A percentile compares a stretch with the other conserved stretches of the same genome.
Evolutionary conservation across 345 rosid species (phyloP).

Genomic region (Lenwebbia sp.): DNA sequence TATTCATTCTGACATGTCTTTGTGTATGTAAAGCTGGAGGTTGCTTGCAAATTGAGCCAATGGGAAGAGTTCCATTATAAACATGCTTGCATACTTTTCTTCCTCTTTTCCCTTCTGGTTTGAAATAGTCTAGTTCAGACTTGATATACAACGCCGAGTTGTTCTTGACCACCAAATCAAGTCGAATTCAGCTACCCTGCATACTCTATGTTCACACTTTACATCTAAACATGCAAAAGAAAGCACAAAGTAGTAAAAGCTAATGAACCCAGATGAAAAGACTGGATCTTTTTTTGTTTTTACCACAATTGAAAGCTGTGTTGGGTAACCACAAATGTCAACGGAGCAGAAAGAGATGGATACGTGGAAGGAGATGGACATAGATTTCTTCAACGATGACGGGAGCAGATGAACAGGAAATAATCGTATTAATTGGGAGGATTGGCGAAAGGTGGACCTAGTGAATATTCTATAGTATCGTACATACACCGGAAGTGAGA

Average conservation of each 20-base stretch:
- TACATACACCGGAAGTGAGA: neutral
- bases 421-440: neutral
- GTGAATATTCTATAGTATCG: neutral
- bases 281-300: too few relatives aligned
- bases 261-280: neutral
- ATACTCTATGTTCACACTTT: neutral
- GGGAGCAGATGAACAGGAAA: neutral
- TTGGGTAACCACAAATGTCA: neutral
- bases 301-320: neutral
- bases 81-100: neutral
- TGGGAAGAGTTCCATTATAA: neutral
- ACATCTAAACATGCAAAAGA: neutral
- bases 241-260: neutral
- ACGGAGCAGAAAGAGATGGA: neutral
- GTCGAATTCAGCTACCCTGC: neutral
- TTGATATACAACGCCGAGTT: neutral
- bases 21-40: neutral
- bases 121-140: neutral
- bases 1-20: neutral
- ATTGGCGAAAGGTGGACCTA: neutral
- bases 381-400: neutral
- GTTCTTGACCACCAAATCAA: neutral
- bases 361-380: neutral
- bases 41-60: neutral
- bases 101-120: neutral